Conservation (phyloP, 129 eudicot species). For the Pulicaria dysenterica region DNA sequence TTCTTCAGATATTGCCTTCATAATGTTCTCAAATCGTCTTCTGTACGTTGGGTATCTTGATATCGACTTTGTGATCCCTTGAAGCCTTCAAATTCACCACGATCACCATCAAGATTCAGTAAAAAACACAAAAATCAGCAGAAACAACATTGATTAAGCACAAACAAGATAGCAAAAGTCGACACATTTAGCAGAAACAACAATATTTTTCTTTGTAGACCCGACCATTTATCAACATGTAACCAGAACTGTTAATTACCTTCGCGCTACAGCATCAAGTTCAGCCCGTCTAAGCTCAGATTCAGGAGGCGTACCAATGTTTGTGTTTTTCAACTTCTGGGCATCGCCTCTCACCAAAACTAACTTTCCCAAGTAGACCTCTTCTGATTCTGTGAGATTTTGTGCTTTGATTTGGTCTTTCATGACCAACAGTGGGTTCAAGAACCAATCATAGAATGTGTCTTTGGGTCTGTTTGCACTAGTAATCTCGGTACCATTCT, state of each 20-base stretch:
- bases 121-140: neutral
- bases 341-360: conserved; percentile 58
- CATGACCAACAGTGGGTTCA: conserved; percentile 77
- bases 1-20: conserved; percentile 55
- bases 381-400: conserved; percentile 63
- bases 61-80: conserved; percentile 79
- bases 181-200: too few species aligned
- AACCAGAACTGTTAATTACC: conserved; percentile 42
- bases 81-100: conserved; percentile 51
- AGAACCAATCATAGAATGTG: conserved; percentile 76
- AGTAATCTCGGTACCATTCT: conserved; percentile 62
- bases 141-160: neutral
- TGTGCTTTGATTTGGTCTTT: conserved; percentile 86
- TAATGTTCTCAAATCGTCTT: conserved; percentile 63
- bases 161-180: neutral
- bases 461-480: conserved; percentile 76
- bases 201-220: too few species aligned
- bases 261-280: conserved; percentile 81
- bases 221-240: neutral
- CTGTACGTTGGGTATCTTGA: conserved; percentile 86
- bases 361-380: conserved; percentile 65
- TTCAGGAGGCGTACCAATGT: conserved; percentile 59
- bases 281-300: conserved; percentile 79
- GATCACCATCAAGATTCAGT: conserved; percentile 5
- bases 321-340: conserved; percentile 51